These are phyloP conservation scores for Stachybotrys elegans DNA, from an alignment of 2,329 filamentous ascomycete species.

Conservation along the genomic window DNA sequence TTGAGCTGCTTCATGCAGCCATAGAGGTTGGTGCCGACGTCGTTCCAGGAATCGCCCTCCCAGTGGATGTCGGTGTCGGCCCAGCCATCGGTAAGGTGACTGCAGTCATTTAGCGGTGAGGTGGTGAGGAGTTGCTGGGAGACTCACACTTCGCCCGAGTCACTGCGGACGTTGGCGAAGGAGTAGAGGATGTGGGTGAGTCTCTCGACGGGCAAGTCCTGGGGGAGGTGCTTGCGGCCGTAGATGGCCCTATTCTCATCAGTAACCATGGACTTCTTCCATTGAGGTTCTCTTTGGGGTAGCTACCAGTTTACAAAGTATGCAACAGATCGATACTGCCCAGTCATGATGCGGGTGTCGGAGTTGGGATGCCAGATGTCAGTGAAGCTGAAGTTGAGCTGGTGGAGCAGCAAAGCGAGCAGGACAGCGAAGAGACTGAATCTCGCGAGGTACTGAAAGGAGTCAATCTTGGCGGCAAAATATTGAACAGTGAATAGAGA, in stretches of 20 bases:
- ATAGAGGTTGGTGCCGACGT: constrained; percentile 74
- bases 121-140: not conserved
- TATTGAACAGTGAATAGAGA: too few relatives aligned
- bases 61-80: constrained; percentile 70
- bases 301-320: constrained; percentile 67
- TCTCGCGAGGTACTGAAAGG: not conserved
- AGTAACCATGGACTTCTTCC: constrained; percentile 11
- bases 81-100: constrained; percentile 56
- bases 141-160: constrained; percentile 70
- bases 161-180: constrained; percentile 79
- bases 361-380: not conserved
- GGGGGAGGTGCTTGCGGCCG: constrained; percentile 75
- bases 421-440: not conserved
- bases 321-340: constrained; percentile 59
- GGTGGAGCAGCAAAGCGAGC: constrained; percentile 10
- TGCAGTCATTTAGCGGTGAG: constrained; percentile 13
- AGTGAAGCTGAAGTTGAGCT: not conserved
- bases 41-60: constrained; percentile 65
- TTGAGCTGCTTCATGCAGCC: constrained; percentile 87
- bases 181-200: constrained; percentile 87
- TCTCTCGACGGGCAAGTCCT: constrained; percentile 73
- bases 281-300: constrained; percentile 1
- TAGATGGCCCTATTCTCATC: constrained; percentile 65
- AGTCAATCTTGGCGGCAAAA: constrained; percentile 1
- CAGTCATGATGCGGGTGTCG: constrained; percentile 31